Evolutionary conservation across 1,284 basidiomycete genomes (phyloP).

Genomic region (Paramarasmius palmivorus): DNA sequence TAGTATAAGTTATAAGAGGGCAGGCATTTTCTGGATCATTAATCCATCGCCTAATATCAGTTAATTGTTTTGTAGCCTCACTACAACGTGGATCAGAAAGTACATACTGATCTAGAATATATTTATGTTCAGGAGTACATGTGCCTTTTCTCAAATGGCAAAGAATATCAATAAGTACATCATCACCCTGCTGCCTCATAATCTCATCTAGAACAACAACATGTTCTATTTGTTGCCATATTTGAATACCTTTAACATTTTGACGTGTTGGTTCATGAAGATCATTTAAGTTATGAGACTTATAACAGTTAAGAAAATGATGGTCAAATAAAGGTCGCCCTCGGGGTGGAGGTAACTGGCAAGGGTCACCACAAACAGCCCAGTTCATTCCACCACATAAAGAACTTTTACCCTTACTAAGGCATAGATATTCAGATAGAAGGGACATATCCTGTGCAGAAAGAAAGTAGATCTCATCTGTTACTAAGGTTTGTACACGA

Average conservation of each 20-base stretch:
- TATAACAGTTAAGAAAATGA: background rate
- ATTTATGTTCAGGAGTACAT: conserved; percentile 11
- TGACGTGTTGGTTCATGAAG: conserved; percentile 9
- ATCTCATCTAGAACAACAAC: conserved; percentile 16
- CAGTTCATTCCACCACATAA: background rate
- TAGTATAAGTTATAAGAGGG: conserved; percentile 18
- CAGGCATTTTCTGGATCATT: conserved; percentile 9
- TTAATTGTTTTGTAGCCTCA: background rate
- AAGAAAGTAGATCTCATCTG: conserved; percentile 10
- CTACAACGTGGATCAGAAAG: conserved; percentile 5
- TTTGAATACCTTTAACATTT: conserved; percentile 16
- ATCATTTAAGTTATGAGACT: conserved; percentile 8
- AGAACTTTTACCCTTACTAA: conserved; percentile 1
- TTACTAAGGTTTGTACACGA: background rate
- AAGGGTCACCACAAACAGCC: background rate
- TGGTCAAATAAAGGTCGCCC: conserved; percentile 1
- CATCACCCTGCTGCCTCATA: conserved; percentile 16
- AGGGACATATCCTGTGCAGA: background rate
- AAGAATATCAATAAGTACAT: conserved; percentile 14
- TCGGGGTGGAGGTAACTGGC: conserved; percentile 3
- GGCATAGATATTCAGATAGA: background rate
- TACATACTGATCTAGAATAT: conserved; percentile 10
- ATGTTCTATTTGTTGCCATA: conserved; percentile 13
- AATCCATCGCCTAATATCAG: conserved; percentile 10
- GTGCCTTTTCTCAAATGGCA: conserved; percentile 10